phyloP scores from a whole-genome alignment of 306 rosid genomes.

The Citrullus mucosospermus region DNA sequence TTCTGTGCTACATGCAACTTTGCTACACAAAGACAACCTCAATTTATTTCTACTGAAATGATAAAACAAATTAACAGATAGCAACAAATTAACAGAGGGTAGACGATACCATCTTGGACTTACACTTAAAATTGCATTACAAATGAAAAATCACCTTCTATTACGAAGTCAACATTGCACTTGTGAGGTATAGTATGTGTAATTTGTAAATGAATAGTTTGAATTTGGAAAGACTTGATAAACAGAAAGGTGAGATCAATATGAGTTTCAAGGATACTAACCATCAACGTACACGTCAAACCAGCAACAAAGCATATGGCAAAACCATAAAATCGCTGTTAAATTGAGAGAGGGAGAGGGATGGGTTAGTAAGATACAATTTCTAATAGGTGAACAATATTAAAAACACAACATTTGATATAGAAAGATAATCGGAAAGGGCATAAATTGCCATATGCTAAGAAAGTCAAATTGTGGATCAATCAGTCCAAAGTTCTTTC shows the following conservation, averaged over 20 bases:
- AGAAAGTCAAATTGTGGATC: neutral
- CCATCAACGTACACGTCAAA: constrained; percentile 66
- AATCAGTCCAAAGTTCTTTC: neutral
- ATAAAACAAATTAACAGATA: neutral
- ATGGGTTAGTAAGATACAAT: neutral
- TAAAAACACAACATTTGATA: neutral
- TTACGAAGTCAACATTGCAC: neutral
- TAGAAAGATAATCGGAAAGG: neutral
- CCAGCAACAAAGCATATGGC: constrained; percentile 83
- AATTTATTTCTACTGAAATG: neutral
- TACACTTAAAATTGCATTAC: neutral
- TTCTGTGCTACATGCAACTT: neutral
- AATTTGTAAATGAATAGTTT: neutral
- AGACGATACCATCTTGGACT: neutral
- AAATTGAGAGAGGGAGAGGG: constrained; percentile 13
- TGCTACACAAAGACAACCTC: neutral
- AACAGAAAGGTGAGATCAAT: neutral
- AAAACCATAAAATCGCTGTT: constrained; percentile 79
- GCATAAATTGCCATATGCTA: neutral
- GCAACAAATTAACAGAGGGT: neutral
- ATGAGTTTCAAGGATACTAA: constrained; percentile 21
- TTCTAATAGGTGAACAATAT: neutral
- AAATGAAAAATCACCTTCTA: neutral
- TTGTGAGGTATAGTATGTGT: neutral
- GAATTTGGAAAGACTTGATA: neutral